Percentiles rank a stretch among this genome's conserved stretches.
Evolutionary conservation across 1,284 basidiomycete genomes (phyloP).

Genomic region (Phellopilus nigrolimitatus): DNA sequence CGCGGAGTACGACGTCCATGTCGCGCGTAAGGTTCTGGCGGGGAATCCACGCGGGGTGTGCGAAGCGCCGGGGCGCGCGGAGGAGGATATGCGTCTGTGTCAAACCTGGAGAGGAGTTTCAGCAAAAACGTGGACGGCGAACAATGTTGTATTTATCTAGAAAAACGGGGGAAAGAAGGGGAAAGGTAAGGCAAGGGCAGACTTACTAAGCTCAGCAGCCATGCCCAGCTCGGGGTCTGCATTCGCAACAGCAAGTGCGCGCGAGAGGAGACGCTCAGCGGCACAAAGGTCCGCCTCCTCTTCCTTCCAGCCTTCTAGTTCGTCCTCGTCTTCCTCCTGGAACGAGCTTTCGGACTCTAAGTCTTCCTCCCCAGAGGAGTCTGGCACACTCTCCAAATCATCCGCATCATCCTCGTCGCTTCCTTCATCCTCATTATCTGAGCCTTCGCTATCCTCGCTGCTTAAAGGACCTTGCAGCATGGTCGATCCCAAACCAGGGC

Average conservation of each 20-base stretch:
- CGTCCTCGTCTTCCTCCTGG: conserved; percentile 25
- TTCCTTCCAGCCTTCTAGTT: background rate
- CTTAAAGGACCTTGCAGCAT: conserved; percentile 21
- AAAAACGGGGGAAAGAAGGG: conserved; percentile 7
- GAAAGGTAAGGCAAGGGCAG: background rate
- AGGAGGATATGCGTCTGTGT: conserved; percentile 67
- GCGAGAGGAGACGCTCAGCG: conserved; percentile 57
- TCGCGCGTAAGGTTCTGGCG: conserved; percentile 47
- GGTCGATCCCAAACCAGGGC: background rate
- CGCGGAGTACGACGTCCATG: conserved; percentile 37
- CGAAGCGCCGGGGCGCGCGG: conserved; percentile 65
- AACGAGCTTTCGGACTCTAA: conserved; percentile 24
- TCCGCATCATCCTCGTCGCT: conserved; percentile 23
- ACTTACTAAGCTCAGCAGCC: conserved; percentile 54
- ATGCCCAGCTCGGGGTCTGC: conserved; percentile 56
- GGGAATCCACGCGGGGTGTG: conserved; percentile 69
- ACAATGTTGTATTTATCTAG: too few relatives aligned
- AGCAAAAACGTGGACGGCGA: too few relatives aligned
- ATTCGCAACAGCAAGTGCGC: conserved; percentile 50
- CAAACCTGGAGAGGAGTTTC: conserved; percentile 48
- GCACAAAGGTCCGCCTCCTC: conserved; percentile 25
- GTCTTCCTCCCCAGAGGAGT: conserved; percentile 24
- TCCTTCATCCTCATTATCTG: conserved; percentile 22
- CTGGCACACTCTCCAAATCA: conserved; percentile 23
- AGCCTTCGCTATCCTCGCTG: conserved; percentile 19